Conservation (phyloP, 73 alveolate genomes). For the Symbiodinium natans region DNA sequence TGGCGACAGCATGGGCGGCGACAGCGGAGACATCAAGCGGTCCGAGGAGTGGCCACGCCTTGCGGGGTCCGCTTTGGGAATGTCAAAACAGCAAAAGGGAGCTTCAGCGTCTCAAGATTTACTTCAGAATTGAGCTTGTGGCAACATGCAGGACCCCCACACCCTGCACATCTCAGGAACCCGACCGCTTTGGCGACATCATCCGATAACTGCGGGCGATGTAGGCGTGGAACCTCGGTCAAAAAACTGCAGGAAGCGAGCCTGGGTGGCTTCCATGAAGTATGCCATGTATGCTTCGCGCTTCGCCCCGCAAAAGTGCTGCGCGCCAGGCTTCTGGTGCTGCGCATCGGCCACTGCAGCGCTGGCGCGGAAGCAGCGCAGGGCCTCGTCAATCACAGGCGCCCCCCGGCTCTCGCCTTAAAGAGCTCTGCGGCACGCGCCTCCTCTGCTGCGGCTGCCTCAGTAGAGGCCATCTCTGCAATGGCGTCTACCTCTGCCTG, state of each 20-base stretch:
- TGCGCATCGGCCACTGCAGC: conserved; percentile 74
- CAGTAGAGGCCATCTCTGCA: conserved; percentile 36
- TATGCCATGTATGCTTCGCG: too few species aligned
- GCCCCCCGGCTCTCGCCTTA: too few species aligned
- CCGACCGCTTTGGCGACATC: conserved; percentile 73
- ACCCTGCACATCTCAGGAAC: too few species aligned
- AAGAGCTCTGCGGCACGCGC: not conserved
- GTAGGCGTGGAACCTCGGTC: conserved; percentile 78
- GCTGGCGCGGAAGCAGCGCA: conserved; percentile 63
- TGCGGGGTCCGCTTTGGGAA: not conserved
- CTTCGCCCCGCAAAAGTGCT: too few species aligned
- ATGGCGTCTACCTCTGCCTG: conserved; percentile 65
- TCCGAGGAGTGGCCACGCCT: conserved; percentile 59
- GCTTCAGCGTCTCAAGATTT: too few species aligned
- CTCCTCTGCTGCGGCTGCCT: conserved; percentile 89
- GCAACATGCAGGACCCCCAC: too few species aligned
- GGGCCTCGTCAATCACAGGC: not conserved
- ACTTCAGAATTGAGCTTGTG: too few species aligned
- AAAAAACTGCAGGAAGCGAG: too few species aligned
- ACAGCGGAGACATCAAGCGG: conserved; percentile 32
- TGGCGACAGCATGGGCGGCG: conserved; percentile 73
- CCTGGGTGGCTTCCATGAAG: too few species aligned
- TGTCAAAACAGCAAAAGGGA: too few species aligned
- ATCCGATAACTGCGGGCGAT: conserved; percentile 71
- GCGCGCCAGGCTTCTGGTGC: conserved; percentile 4